Conservation (phyloP, 306 rosid species). For the Rosa multiflora region DNA sequence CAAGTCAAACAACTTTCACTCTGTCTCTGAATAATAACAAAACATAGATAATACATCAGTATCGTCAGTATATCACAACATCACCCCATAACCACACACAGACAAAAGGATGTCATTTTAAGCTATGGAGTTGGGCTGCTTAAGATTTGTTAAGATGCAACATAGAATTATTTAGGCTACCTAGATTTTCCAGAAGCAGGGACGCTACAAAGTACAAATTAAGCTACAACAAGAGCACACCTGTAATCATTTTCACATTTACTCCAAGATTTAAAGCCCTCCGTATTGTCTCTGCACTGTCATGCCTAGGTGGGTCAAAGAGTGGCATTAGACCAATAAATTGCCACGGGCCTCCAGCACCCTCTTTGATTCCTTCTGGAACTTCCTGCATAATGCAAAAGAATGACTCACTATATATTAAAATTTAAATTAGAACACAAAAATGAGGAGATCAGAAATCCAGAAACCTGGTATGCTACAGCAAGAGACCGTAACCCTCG, state of each 20-base stretch:
- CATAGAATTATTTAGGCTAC: not conserved
- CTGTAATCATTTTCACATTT: constrained; percentile 98
- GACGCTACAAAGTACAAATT: not conserved
- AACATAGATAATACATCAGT: not conserved
- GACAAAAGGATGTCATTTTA: not conserved
- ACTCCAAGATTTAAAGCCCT: constrained; percentile 98
- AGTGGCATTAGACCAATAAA: constrained; percentile 92
- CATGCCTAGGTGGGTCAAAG: constrained; percentile 98
- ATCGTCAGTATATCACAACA: not conserved
- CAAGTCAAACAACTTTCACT: not conserved
- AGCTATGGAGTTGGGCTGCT: not conserved
- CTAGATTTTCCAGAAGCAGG: constrained; percentile 9
- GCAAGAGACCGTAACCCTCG: constrained; percentile 97
- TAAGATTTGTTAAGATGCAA: not conserved
- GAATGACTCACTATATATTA: not conserved
- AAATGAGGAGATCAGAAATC: not conserved
- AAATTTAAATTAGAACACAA: not conserved
- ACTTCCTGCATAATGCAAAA: constrained; percentile 67
- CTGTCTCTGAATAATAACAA: not conserved
- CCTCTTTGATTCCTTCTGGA: constrained; percentile 87
- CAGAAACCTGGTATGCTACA: constrained; percentile 85
- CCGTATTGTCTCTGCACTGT: constrained; percentile 95
- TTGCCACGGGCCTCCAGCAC: constrained; percentile 97
- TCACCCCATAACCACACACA: not conserved
- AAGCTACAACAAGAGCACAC: constrained; percentile 36